Conservation (phyloP, 2,329 filamentous ascomycete species). For the Pezicula radicicola region DNA sequence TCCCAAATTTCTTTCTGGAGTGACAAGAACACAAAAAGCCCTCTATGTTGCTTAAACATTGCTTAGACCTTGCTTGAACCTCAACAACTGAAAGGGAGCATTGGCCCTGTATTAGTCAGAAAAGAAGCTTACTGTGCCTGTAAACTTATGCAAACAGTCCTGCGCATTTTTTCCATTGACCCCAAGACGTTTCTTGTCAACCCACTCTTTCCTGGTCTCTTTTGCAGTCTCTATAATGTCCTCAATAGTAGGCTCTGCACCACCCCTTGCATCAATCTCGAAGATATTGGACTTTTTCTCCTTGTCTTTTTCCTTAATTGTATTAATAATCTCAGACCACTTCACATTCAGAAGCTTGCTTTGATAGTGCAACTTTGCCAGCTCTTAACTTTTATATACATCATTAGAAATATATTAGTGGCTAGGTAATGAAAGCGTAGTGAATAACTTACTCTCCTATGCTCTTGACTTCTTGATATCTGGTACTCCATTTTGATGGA, state of each 20-base stretch:
- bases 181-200: neutral
- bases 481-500: slow-evolving; percentile 1
- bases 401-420: neutral
- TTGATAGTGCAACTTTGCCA: neutral
- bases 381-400: neutral
- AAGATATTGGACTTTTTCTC: neutral
- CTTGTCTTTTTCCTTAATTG: neutral
- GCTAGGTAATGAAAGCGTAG: neutral
- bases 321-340: neutral
- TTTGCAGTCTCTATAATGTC: neutral
- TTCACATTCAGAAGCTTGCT: slow-evolving; percentile 1
- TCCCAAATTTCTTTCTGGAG: no score
- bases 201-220: slow-evolving; percentile 1
- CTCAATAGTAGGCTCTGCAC: neutral
- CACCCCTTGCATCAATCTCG: neutral
- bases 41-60: no score
- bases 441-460: slow-evolving; percentile 1
- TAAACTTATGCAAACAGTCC: slow-evolving; percentile 23
- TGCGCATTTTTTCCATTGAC: slow-evolving; percentile 8
- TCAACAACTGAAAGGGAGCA: neutral
- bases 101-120: neutral
- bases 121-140: slow-evolving; percentile 5
- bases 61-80: no score
- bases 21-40: no score
- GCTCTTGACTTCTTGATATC: neutral